A percentile compares a stretch with the other conserved stretches of the same genome.
These are phyloP conservation scores for Lonicera japonica DNA, from an alignment of 129 eudicot genomes.

Conservation along the genomic window DNA sequence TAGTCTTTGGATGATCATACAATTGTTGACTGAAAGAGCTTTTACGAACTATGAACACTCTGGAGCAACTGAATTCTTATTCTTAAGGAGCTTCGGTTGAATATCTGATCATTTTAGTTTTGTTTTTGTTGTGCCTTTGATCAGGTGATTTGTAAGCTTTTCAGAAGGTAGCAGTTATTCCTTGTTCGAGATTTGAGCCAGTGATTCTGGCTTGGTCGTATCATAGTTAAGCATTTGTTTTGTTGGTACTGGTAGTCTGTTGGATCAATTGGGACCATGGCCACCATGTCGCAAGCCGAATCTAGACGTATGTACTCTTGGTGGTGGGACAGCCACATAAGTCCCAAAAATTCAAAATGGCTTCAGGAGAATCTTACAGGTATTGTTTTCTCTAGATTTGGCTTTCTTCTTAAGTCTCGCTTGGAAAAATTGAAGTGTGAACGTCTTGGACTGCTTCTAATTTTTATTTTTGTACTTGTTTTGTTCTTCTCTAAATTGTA, in stretches of 20 bases:
- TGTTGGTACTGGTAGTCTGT: background rate
- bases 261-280: slow-evolving; percentile 56
- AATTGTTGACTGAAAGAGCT: no score
- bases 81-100: background rate
- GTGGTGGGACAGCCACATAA: slow-evolving; percentile 99
- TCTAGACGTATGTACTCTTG: slow-evolving; percentile 76
- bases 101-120: slow-evolving; percentile 1
- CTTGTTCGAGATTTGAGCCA: background rate
- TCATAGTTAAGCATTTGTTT: background rate
- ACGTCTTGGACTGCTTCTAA: background rate
- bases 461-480: no score
- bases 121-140: background rate
- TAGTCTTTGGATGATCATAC: no score
- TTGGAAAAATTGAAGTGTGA: background rate
- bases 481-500: no score
- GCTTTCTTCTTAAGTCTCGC: background rate
- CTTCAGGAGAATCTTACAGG: slow-evolving; percentile 94
- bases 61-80: background rate
- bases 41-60: background rate
- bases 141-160: slow-evolving; percentile 10
- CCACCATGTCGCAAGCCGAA: slow-evolving; percentile 41
- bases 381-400: slow-evolving; percentile 14
- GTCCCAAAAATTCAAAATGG: slow-evolving; percentile 90
- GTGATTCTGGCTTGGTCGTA: slow-evolving; percentile 2
- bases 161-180: background rate